A percentile compares a stretch with the other conserved stretches of the same genome.
Evolutionary conservation across 1,284 basidiomycete genomes (phyloP).

Genomic region (Inonotus obliquus): DNA sequence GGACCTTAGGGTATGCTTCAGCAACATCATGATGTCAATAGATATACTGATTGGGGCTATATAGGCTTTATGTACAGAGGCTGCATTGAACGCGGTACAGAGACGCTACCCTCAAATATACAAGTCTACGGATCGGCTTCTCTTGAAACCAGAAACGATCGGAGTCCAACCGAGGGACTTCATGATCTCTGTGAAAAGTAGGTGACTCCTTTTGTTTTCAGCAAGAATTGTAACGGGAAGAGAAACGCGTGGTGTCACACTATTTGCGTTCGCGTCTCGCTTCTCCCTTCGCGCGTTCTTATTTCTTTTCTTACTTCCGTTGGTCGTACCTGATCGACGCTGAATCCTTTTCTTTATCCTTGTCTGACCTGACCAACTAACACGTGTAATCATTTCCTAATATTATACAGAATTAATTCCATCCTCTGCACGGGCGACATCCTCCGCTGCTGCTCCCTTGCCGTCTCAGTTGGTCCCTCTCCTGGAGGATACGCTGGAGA

Average conservation of each 20-base stretch:
- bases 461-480: constrained; percentile 86
- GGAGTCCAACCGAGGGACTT: constrained; percentile 89
- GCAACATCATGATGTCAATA: not conserved
- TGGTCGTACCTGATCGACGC: not conserved
- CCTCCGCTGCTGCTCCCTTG: constrained; percentile 81
- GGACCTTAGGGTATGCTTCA: constrained; percentile 75
- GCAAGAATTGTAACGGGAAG: not conserved
- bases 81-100: constrained; percentile 95
- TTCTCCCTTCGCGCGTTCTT: constrained; percentile 2
- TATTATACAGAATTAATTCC: constrained; percentile 70
- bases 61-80: constrained; percentile 93
- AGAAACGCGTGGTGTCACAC: constrained; percentile 5
- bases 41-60: constrained; percentile 7
- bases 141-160: constrained; percentile 86
- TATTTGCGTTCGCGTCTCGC: not conserved
- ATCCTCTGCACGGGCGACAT: constrained; percentile 88
- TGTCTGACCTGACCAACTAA: not conserved
- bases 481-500: constrained; percentile 64
- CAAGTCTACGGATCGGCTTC: constrained; percentile 81
- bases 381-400: not conserved
- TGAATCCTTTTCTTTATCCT: not conserved
- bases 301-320: not conserved
- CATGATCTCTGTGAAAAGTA: constrained; percentile 96
- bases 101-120: constrained; percentile 97
- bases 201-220: constrained; percentile 26